Evolutionary conservation across 2,329 filamentous ascomycete genomes (phyloP).

Genomic region (Grosmannia huntii): DNA sequence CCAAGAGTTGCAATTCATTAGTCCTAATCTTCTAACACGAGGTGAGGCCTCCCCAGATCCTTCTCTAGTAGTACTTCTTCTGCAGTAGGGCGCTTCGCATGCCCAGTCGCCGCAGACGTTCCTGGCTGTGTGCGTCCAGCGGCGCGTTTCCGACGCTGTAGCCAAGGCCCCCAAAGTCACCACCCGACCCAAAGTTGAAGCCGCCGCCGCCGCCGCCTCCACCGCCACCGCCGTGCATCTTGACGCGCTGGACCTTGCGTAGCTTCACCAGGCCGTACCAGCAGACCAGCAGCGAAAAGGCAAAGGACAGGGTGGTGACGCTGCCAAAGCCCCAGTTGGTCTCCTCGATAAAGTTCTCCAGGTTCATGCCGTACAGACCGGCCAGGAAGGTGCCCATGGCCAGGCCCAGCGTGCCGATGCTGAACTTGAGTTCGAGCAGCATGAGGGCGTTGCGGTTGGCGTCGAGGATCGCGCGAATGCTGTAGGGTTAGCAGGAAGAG

Average conservation of each 20-base stretch:
- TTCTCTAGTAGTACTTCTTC: conserved; percentile 10
- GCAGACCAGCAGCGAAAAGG: conserved; percentile 66
- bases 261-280: conserved; percentile 75
- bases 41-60: too few relatives aligned
- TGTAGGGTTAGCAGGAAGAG: conserved; percentile 21
- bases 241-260: conserved; percentile 38
- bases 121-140: conserved; percentile 26
- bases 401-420: conserved; percentile 86
- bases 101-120: conserved; percentile 36
- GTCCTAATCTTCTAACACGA: background rate
- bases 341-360: conserved; percentile 97
- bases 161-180: background rate
- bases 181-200: background rate
- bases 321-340: conserved; percentile 72
- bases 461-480: conserved; percentile 91
- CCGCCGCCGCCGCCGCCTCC: too few relatives aligned
- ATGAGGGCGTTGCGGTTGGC: conserved; percentile 97
- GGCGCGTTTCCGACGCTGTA: background rate
- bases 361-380: conserved; percentile 99
- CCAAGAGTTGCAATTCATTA: too few relatives aligned
- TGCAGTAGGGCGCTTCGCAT: conserved; percentile 13
- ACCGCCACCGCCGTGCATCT: conserved; percentile 16
- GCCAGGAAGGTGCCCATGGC: conserved; percentile 91
- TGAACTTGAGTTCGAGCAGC: conserved; percentile 93
- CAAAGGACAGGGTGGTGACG: conserved; percentile 57